Evolutionary conservation across 2,329 filamentous ascomycete species (phyloP).

Genomic region (Elsinoe australis): DNA sequence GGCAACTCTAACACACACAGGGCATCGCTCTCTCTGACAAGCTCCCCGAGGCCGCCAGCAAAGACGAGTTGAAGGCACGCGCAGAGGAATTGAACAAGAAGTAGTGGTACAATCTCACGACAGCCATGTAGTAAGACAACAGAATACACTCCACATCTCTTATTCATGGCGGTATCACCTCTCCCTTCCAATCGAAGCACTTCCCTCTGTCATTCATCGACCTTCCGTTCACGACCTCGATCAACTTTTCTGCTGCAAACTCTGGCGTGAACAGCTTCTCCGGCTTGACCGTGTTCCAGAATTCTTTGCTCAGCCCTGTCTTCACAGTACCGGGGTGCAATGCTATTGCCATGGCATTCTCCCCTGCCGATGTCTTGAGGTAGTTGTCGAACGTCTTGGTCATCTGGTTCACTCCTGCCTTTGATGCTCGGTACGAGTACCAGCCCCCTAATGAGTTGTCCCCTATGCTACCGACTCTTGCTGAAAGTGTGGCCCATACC

Average conservation of each 20-base stretch:
- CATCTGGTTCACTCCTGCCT: constrained; percentile 64
- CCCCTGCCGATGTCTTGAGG: constrained; percentile 49
- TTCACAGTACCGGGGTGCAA: constrained; percentile 76
- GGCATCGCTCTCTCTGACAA: constrained; percentile 41
- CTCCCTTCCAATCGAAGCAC: constrained; percentile 63
- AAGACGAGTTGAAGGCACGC: constrained; percentile 44
- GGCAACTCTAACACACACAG: no score
- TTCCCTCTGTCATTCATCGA: constrained; percentile 49
- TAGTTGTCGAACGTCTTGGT: constrained; percentile 65
- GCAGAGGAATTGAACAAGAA: constrained; percentile 44
- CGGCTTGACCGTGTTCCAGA: constrained; percentile 57
- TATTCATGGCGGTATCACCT: constrained; percentile 51
- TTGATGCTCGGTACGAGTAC: constrained; percentile 73
- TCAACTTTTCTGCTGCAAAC: constrained; percentile 57
- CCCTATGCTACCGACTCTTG: constrained; percentile 64
- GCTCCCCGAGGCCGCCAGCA: constrained; percentile 39
- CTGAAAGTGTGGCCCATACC: constrained; percentile 67
- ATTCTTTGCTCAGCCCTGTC: constrained; percentile 64
- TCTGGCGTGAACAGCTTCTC: constrained; percentile 60
- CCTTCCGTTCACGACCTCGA: constrained; percentile 49
- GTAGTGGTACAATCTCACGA: constrained; percentile 23
- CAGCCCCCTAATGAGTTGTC: constrained; percentile 71
- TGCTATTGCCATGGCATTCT: constrained; percentile 58
- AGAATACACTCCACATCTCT: constrained; percentile 10
- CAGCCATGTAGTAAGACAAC: constrained; percentile 11